Base-by-base conservation (phyloP, 352 stramenopile species). In the Globisporangium carolinianum region DNA sequence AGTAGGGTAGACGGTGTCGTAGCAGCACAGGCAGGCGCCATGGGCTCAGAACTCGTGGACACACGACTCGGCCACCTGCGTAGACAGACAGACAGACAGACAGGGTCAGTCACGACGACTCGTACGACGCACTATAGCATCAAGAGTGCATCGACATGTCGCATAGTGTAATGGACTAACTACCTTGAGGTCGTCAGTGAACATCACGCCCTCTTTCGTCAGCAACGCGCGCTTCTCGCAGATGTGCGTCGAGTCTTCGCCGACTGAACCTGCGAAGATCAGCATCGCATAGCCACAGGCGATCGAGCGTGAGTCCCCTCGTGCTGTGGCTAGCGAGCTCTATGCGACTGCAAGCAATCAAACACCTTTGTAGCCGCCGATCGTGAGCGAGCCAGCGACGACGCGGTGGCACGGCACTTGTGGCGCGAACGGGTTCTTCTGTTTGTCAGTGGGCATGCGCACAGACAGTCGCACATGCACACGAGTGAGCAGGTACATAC, bases 401-500 rank as follows among this genome's bases (percentile, higher is more conserved):
- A 94, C 73, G 36, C 79, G 82, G 54, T 91, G 81, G 60, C 83
- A 94, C 6, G 81, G 83, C 49, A 94, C 77, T 55, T 89, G 60
- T 2, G 81, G 81, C 1, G 83, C 83, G 56, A 94, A 89, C 37
- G 83, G 83, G 51, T 94, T 94, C 57, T 89, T 88, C 83, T 93
- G 51, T 35, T 42, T 32, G 24, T 32, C 24, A 32, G 24, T 32
- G 24, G 24, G 24, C 24, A 32, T 32, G 24, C 3, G 24, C 24
- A 32, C 24, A 32, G 2, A 32, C 24, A 56, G 51, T 35, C 14
- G 24, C 8, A 4, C 39, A 49, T 24, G n/a, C 14, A 32, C 10
- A 10, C n/a, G 45, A 15, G n/a, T 43, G 39, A 43, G 11, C 8
- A 32, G 3, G 24, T 32, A 32, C 24, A 32, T 32, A 32, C 24